Evolutionary conservation across 176 grass and related monocot species (phyloP).

Genomic region (Aegilops umbellulata): DNA sequence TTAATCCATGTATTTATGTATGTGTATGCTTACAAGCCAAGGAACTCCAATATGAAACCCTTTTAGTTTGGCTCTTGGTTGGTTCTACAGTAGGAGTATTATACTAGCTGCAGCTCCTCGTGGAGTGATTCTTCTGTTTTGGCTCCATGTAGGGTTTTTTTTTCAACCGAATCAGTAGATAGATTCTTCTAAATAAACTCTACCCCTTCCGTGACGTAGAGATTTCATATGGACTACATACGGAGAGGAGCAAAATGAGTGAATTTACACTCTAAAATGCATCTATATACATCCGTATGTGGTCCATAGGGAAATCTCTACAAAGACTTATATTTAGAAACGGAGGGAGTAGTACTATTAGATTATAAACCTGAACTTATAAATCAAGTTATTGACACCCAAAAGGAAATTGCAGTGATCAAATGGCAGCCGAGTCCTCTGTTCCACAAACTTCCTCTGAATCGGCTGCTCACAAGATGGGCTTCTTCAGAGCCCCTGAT

Average conservation of each 20-base stretch:
- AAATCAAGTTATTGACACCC: background rate
- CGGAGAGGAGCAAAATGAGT: too few relatives aligned
- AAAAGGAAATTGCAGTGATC: constrained; percentile 22
- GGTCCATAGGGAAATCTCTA: too few relatives aligned
- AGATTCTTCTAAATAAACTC: background rate
- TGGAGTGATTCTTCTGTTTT: constrained; percentile 7
- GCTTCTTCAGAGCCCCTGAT: constrained; percentile 53
- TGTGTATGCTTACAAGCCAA: constrained; percentile 30
- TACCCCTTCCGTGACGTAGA: too few relatives aligned
- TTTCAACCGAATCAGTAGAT: background rate
- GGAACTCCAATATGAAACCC: background rate
- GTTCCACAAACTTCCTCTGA: constrained; percentile 30
- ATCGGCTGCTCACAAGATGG: constrained; percentile 48
- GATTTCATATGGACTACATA: too few relatives aligned
- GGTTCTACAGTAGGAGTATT: background rate
- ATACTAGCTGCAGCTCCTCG: background rate
- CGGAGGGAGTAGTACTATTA: too few relatives aligned
- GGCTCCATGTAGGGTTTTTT: background rate
- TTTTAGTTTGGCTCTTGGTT: constrained; percentile 16
- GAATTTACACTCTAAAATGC: too few relatives aligned
- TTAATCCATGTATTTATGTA: constrained; percentile 4
- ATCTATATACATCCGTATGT: too few relatives aligned
- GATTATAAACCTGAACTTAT: background rate
- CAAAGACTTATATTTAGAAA: too few relatives aligned
- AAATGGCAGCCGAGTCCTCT: constrained; percentile 42